Conservation (phyloP, 495 filamentous ascomycete species). For the Staphylotrichum tortipilum region DNA sequence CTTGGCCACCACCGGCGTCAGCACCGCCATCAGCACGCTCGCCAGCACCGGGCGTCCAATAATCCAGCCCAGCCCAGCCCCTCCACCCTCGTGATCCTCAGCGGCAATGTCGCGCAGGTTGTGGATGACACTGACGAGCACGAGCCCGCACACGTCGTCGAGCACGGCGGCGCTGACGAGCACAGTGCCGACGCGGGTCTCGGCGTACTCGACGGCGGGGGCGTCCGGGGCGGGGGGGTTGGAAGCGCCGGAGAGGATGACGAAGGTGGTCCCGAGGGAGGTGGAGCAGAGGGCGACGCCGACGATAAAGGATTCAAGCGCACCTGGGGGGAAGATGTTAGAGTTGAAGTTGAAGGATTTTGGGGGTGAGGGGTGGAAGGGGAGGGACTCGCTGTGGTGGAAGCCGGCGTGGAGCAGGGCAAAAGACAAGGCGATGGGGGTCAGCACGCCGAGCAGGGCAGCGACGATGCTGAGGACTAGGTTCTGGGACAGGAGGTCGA, state of each 20-base stretch:
- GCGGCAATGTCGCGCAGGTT: constrained; percentile 30
- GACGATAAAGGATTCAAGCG: constrained; percentile 61
- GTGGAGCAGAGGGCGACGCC: constrained; percentile 72
- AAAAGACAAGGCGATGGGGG: constrained; percentile 64
- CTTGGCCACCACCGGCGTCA: constrained; percentile 18
- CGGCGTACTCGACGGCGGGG: constrained; percentile 44
- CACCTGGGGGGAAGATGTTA: constrained; percentile 26
- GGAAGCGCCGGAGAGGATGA: constrained; percentile 48
- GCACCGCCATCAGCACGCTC: constrained; percentile 15
- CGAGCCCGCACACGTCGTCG: constrained; percentile 74
- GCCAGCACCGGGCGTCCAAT: constrained; percentile 22
- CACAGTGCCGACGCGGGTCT: constrained; percentile 60
- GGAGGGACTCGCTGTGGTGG: constrained; percentile 10
- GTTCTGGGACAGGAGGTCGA: constrained; percentile 50
- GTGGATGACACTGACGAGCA: constrained; percentile 62
- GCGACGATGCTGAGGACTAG: constrained; percentile 50
- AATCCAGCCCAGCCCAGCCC: constrained; percentile 17
- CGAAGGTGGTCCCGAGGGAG: constrained; percentile 70
- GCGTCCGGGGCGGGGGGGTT: constrained; percentile 31
- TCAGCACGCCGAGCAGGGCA: constrained; percentile 53
- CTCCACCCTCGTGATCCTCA: background rate
- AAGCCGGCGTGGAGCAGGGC: constrained; percentile 34
- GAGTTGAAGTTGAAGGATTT: no score
- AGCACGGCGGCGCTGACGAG: constrained; percentile 68
- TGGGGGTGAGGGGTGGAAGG: background rate